A percentile compares a stretch with the other conserved stretches of the same genome.
Conservation (phyloP, 768 basidiomycete species). For the Lepiota venenata region DNA sequence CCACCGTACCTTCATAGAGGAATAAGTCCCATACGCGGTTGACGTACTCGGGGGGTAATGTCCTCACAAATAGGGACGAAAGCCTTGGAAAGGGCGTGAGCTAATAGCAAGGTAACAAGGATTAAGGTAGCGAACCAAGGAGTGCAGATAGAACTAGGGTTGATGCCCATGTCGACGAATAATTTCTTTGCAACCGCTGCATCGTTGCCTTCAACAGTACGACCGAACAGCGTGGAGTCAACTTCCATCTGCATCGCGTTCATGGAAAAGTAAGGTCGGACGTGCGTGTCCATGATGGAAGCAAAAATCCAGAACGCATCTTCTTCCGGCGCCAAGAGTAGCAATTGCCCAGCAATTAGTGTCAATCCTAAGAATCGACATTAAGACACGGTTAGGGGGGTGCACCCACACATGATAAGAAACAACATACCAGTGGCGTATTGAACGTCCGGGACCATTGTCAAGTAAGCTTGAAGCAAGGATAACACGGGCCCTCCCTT, state of each 20-base stretch:
- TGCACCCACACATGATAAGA: neutral
- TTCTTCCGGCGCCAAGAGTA: constrained; percentile 78
- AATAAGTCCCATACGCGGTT: constrained; percentile 84
- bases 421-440: constrained; percentile 55
- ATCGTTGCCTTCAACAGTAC: constrained; percentile 65
- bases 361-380: constrained; percentile 49
- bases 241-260: constrained; percentile 66
- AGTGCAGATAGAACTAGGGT: constrained; percentile 53
- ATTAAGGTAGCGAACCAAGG: constrained; percentile 48
- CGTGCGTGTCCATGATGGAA: constrained; percentile 79
- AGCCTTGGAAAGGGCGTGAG: constrained; percentile 47
- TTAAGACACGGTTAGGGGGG: neutral
- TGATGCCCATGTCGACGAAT: constrained; percentile 59
- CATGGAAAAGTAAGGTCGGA: constrained; percentile 74
- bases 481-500: constrained; percentile 54
- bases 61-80: constrained; percentile 64
- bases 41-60: constrained; percentile 60
- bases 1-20: constrained; percentile 64
- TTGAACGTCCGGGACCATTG: constrained; percentile 81
- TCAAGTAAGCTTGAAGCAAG: constrained; percentile 69
- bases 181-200: constrained; percentile 59
- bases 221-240: constrained; percentile 67
- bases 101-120: neutral
- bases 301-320: constrained; percentile 92
- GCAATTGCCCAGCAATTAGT: constrained; percentile 65